Percentiles rank a stretch among this genome's conserved stretches.
Conservation (phyloP, 2,329 filamentous ascomycete genomes). For the Phoma sp. region DNA sequence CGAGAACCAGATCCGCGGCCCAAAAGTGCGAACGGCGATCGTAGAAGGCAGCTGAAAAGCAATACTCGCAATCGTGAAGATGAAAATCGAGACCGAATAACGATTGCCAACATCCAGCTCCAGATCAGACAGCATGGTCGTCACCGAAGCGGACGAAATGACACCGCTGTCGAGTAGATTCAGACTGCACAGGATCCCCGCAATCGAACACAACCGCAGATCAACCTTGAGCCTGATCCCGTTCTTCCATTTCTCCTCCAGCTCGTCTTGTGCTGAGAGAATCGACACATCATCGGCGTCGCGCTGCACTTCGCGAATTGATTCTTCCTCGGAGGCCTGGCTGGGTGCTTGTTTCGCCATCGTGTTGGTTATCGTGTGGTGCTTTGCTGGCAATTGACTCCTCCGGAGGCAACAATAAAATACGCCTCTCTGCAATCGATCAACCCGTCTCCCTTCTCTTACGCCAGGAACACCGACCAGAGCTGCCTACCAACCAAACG, state of each 20-base stretch:
- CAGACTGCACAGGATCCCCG: conserved; percentile 71
- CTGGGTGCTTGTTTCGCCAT: conserved; percentile 26
- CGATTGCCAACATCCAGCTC: conserved; percentile 66
- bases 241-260: conserved; percentile 48
- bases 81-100: conserved; percentile 74
- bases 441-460: not conserved
- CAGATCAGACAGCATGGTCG: conserved; percentile 69
- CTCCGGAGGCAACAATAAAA: not conserved
- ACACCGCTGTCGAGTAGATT: conserved; percentile 74
- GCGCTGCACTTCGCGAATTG: conserved; percentile 23
- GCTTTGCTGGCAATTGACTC: not conserved
- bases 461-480: not conserved
- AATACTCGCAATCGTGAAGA: conserved; percentile 73
- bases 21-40: conserved; percentile 67
- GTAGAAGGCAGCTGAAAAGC: conserved; percentile 73
- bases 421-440: not conserved
- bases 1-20: conserved; percentile 68
- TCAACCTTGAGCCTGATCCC: conserved; percentile 68
- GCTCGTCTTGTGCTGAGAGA: conserved; percentile 19
- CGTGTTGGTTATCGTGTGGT: not conserved
- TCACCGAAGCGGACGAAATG: conserved; percentile 72
- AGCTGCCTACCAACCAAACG: not conserved
- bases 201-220: conserved; percentile 71
- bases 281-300: conserved; percentile 15
- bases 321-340: conserved; percentile 20